These are phyloP conservation scores for Dioszegia crocea DNA, from an alignment of 768 basidiomycete genomes.

Conservation along the genomic window DNA sequence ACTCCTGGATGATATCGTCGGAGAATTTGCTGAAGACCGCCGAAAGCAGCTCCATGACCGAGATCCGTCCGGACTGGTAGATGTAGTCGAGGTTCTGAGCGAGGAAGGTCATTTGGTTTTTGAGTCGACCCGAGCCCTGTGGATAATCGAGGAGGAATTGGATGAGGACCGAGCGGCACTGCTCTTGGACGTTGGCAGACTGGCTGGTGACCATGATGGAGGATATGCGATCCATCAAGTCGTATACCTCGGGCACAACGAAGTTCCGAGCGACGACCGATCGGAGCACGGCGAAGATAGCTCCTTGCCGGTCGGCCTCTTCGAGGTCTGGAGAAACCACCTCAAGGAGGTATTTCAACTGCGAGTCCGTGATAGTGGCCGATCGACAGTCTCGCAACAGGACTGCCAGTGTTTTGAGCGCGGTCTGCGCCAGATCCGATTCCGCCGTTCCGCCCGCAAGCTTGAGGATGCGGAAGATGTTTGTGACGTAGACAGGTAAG, in stretches of 20 bases:
- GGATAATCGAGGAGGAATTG: constrained; percentile 97
- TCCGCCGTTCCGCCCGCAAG: constrained; percentile 74
- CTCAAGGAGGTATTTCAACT: constrained; percentile 79
- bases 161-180: constrained; percentile 78
- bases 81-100: constrained; percentile 87
- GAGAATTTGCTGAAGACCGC: constrained; percentile 84
- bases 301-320: constrained; percentile 75
- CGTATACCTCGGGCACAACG: constrained; percentile 93
- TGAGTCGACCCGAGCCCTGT: constrained; percentile 85
- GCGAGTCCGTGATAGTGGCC: constrained; percentile 79
- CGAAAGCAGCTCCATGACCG: constrained; percentile 88
- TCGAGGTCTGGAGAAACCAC: constrained; percentile 84
- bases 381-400: constrained; percentile 84
- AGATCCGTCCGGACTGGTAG: constrained; percentile 81
- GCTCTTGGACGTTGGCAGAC: constrained; percentile 82
- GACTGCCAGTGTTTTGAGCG: constrained; percentile 76
- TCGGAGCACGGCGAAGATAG: constrained; percentile 81
- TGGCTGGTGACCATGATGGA: constrained; percentile 92
- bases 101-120: constrained; percentile 81
- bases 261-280: constrained; percentile 87
- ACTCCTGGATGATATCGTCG: constrained; percentile 60
- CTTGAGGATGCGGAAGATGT: constrained; percentile 76
- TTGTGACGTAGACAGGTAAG: constrained; percentile 74
- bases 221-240: constrained; percentile 87
- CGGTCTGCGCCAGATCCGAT: constrained; percentile 81